These are phyloP conservation scores for Alternaria panax DNA, from an alignment of 2,329 filamentous ascomycete genomes.

Conservation along the genomic window DNA sequence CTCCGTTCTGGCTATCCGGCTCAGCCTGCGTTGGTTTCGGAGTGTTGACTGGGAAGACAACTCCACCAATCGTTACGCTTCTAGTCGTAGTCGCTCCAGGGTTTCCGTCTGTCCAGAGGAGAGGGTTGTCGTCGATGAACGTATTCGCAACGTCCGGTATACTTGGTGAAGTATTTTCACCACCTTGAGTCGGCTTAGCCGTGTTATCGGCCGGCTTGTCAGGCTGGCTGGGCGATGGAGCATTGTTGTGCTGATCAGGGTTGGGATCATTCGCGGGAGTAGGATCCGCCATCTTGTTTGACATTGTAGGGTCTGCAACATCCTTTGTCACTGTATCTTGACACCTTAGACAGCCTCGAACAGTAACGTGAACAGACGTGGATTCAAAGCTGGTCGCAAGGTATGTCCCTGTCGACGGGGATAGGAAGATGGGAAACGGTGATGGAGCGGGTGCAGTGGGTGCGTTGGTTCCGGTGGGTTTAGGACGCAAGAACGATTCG, in stretches of 20 bases:
- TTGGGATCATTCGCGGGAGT: neutral
- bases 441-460: neutral
- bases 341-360: constrained; percentile 36
- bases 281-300: constrained; percentile 2
- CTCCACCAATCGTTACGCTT: constrained; percentile 34
- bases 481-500: neutral
- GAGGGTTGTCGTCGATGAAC: constrained; percentile 1
- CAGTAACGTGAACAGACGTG: constrained; percentile 38
- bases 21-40: constrained; percentile 20
- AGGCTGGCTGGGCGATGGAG: neutral
- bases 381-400: constrained; percentile 35
- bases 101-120: neutral
- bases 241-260: neutral
- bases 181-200: constrained; percentile 8
- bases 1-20: constrained; percentile 9
- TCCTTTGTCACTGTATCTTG: constrained; percentile 3
- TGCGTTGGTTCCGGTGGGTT: neutral
- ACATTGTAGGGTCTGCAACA: neutral
- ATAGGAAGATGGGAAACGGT: constrained; percentile 1
- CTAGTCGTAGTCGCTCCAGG: constrained; percentile 2
- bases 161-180: constrained; percentile 7
- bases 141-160: constrained; percentile 9
- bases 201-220: neutral
- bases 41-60: constrained; percentile 24
- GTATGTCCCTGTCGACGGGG: constrained; percentile 30